phyloP scores from a whole-genome alignment of 2,329 filamentous ascomycete genomes.

The Curvularia eragrostidis region DNA sequence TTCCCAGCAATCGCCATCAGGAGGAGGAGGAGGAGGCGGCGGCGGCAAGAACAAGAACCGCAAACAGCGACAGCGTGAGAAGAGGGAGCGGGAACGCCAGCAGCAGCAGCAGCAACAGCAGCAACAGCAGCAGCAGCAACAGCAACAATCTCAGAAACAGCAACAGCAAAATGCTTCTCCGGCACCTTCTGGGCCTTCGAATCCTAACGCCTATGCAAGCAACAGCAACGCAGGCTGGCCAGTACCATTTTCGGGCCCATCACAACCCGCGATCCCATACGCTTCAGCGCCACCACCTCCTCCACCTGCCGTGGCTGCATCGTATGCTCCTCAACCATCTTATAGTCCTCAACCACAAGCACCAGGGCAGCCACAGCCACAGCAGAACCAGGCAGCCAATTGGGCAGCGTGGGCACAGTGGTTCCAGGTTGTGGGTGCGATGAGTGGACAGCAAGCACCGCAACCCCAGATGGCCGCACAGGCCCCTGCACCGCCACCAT shows the following conservation, averaged over 20 bases:
- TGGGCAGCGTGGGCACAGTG: constrained; percentile 40
- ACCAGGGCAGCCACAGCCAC: constrained; percentile 15
- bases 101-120: constrained; percentile 26
- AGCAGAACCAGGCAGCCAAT: constrained; percentile 38
- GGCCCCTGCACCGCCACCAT: constrained; percentile 31
- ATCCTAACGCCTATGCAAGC: constrained; percentile 30
- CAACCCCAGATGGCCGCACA: constrained; percentile 28
- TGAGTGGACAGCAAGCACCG: constrained; percentile 32
- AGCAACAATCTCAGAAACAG: constrained; percentile 21
- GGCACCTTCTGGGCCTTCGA: constrained; percentile 27
- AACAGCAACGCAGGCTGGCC: constrained; percentile 32
- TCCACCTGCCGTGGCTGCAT: constrained; percentile 22
- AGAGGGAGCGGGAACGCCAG: constrained; percentile 35
- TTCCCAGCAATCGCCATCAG: constrained; percentile 32
- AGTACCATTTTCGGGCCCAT: constrained; percentile 23
- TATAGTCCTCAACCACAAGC: constrained; percentile 24
- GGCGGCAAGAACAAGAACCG: constrained; percentile 41
- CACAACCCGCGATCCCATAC: constrained; percentile 28
- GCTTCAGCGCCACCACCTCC: constrained; percentile 24
- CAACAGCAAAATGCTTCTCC: constrained; percentile 28
- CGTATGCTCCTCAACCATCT: constrained; percentile 24
- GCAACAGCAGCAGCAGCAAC: constrained; percentile 16
- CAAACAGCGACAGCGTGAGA: constrained; percentile 39
- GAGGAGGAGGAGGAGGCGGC: constrained; percentile 24
- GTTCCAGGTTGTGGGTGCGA: constrained; percentile 35